Base-by-base conservation (phyloP, 2,329 filamentous ascomycete genomes). In the Penicillium sp. region DNA sequence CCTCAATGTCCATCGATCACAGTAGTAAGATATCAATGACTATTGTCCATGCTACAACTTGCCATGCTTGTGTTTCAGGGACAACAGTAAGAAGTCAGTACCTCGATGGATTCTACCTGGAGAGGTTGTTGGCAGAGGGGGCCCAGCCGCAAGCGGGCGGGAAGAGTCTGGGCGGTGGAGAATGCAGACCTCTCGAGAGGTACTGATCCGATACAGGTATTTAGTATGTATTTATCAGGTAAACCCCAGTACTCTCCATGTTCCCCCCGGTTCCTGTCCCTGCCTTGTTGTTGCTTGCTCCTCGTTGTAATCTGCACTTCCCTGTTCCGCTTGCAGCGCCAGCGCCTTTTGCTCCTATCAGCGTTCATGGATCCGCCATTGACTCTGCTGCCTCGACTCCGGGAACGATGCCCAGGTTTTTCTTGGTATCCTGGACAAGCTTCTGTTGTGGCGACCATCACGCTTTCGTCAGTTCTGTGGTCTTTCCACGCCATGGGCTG, bases 401-500 rank as follows among this genome's bases (percentile, higher is more conserved):
- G 41, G 55, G 40, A 40, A 54, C 40, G 40, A 35, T 53, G 16
- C 37, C 27, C 9, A 35, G 7, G 33, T 19, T n/a, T 14, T 49
- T 35, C 31, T 19, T 6, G 31, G 46, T 19, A 33, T 14, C 9
- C 22, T 4, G 10, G 19, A 18, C 27, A 19, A 50, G 27, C 6
- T 41, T 40, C 41, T 19, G 43, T 53, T 39, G 40, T 56, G 57
- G 57, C 54, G 35, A 57, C 41, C 22, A 52, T 51, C 49, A 69
- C 65, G 68, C 68, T 66, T 70, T 66, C 65, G 69, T 72, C 50
- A 41, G 50, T 43, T n/a, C 24, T 52, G 7, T 22, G 14, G 19
- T 19, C 24, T 40, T 31, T 41, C 22, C 16, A n/a, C 37, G 50
- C 36, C 66, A 69, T 66, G 60, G 56, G 62, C 64, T 66, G 58